Evolutionary conservation across 176 grass and related monocot species (phyloP).

Genomic region (Alloteropsis semialata): DNA sequence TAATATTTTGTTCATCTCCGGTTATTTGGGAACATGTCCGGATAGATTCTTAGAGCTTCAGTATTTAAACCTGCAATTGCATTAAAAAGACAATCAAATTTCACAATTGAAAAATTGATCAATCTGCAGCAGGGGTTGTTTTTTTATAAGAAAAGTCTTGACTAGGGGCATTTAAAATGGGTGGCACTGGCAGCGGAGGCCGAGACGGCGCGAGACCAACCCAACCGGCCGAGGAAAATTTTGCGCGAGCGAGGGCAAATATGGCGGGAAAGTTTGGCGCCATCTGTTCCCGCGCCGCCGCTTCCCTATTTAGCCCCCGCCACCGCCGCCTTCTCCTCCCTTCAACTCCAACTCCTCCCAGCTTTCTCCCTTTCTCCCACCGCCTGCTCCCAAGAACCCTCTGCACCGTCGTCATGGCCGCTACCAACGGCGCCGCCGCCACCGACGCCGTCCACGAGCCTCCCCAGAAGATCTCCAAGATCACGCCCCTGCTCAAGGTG

Average conservation of each 20-base stretch:
- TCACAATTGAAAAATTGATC: background rate
- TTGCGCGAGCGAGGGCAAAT: slow-evolving; percentile 1
- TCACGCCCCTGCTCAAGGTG: slow-evolving; percentile 51
- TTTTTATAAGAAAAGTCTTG: background rate
- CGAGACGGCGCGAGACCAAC: background rate
- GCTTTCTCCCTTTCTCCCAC: background rate
- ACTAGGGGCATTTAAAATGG: background rate
- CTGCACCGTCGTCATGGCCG: slow-evolving; percentile 26
- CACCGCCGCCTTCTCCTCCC: background rate
- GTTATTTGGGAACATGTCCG: background rate
- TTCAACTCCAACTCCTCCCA: background rate
- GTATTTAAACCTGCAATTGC: background rate
- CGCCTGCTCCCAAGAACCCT: background rate
- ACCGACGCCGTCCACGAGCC: slow-evolving; percentile 46
- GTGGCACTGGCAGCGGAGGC: background rate
- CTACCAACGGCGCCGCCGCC: slow-evolving; percentile 22
- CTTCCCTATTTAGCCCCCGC: slow-evolving; percentile 17
- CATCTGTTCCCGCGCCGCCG: slow-evolving; percentile 27
- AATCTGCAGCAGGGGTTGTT: background rate
- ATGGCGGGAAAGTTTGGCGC: slow-evolving; percentile 66
- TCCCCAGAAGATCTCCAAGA: slow-evolving; percentile 50
- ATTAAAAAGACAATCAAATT: background rate
- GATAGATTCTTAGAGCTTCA: background rate
- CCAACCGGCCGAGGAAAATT: background rate
- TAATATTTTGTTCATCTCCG: background rate